phyloP scores from a whole-genome alignment of 352 stramenopile species.

The Blastocystis sp. region DNA sequence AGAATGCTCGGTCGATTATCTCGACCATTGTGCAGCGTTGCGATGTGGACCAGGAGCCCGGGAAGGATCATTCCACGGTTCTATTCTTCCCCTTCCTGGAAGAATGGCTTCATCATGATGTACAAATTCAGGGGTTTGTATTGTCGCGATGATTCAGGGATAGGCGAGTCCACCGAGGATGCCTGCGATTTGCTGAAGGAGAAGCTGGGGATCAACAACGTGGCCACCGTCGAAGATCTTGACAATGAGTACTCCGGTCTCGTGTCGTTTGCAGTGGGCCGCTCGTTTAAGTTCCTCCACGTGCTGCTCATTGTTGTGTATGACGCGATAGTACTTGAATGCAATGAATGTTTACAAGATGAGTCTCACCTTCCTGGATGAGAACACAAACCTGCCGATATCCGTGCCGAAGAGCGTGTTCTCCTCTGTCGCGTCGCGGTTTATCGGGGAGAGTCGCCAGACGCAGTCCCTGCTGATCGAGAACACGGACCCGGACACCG shows the following conservation, averaged over 20 bases:
- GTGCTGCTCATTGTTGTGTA: neutral
- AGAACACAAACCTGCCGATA: neutral
- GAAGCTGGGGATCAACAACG: neutral
- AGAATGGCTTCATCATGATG: slow-evolving; percentile 16
- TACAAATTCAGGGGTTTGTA: slow-evolving; percentile 44
- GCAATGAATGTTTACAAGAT: slow-evolving; percentile 16
- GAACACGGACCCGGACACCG: too few relatives aligned
- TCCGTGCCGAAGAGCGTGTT: slow-evolving; percentile 5
- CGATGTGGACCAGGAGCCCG: neutral
- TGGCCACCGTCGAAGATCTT: slow-evolving; percentile 24
- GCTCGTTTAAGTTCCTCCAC: neutral
- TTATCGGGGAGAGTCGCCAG: slow-evolving; percentile 45
- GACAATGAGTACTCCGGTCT: slow-evolving; percentile 28
- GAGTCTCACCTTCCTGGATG: slow-evolving; percentile 3
- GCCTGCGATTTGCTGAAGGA: slow-evolving; percentile 1
- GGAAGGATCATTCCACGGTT: neutral
- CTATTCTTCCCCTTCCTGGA: neutral
- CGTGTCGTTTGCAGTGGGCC: slow-evolving; percentile 39
- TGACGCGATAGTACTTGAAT: slow-evolving; percentile 24
- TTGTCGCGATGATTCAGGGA: neutral
- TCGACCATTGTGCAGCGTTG: neutral
- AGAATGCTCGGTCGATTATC: neutral
- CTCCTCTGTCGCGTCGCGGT: neutral
- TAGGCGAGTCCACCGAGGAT: slow-evolving; percentile 18
- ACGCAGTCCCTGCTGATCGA: neutral